phyloP scores from a whole-genome alignment of 2,329 filamentous ascomycete species.

The Pseudocercospora macadamiae region DNA sequence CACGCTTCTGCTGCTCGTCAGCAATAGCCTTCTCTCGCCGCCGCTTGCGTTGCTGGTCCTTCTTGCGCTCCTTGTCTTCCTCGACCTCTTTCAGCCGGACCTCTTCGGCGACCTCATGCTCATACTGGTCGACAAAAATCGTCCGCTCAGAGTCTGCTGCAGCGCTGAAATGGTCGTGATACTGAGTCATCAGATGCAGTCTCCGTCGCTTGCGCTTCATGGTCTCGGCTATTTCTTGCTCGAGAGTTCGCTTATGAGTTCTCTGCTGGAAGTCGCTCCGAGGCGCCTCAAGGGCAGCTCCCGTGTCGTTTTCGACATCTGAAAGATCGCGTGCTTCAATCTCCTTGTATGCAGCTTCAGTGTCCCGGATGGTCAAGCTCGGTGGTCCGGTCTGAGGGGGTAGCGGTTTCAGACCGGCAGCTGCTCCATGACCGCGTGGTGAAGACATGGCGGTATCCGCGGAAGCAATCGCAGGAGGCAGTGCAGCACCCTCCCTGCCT shows the following conservation, averaged over 20 bases:
- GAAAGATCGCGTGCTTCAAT: conserved; percentile 67
- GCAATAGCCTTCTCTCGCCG: conserved; percentile 92
- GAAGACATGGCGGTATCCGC: conserved; percentile 5
- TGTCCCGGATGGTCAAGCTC: conserved; percentile 47
- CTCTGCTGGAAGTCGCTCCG: conserved; percentile 57
- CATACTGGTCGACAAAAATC: conserved; percentile 75
- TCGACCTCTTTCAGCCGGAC: conserved; percentile 88
- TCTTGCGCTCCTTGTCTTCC: conserved; percentile 98
- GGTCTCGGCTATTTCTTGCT: conserved; percentile 66
- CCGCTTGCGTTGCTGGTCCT: conserved; percentile 98
- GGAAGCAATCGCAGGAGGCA: conserved; percentile 10
- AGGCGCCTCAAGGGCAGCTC: conserved; percentile 54
- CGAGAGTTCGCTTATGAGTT: conserved; percentile 67
- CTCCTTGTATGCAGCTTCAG: conserved; percentile 61
- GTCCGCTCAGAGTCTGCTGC: conserved; percentile 74
- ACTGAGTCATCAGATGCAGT: conserved; percentile 58
- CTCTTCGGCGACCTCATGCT: conserved; percentile 78
- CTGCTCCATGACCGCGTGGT: conserved; percentile 5
- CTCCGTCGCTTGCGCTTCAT: conserved; percentile 68
- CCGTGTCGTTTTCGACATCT: conserved; percentile 60
- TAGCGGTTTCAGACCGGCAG: conserved; percentile 10
- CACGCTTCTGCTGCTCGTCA: conserved; percentile 82
- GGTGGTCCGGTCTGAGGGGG: conserved; percentile 39
- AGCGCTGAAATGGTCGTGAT: conserved; percentile 63
- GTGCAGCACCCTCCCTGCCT: conserved; percentile 11